phyloP scores from a whole-genome alignment of 208 protist species.

The Porcisia hertigi region DNA sequence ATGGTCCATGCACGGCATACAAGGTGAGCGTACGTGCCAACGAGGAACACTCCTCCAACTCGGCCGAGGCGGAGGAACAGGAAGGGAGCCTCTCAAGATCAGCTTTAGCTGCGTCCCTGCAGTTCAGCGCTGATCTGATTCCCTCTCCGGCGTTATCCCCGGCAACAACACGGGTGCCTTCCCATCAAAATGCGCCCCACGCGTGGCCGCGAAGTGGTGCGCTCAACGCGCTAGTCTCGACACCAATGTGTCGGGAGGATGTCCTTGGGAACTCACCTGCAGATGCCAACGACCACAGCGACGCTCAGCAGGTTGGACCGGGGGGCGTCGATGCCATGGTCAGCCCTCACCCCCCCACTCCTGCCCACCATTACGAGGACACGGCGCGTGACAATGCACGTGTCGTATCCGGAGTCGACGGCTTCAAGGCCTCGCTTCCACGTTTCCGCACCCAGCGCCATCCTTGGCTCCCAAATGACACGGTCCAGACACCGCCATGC shows the following conservation, averaged over 20 bases:
- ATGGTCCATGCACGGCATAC: background rate
- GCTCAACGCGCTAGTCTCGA: background rate
- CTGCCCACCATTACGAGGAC: background rate
- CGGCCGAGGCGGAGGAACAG: background rate
- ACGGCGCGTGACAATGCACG: background rate
- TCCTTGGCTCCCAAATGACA: background rate
- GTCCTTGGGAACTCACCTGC: constrained; percentile 6
- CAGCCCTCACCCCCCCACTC: background rate
- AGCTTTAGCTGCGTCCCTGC: background rate
- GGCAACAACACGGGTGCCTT: background rate
- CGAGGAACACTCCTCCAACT: background rate
- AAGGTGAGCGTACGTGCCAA: background rate
- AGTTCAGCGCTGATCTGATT: constrained; percentile 28
- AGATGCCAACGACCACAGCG: background rate
- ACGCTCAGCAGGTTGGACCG: background rate
- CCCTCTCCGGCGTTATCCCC: constrained; percentile 1
- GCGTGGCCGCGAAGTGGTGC: background rate
- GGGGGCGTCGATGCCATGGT: background rate
- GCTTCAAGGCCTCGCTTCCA: background rate
- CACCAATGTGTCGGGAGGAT: constrained; percentile 4
- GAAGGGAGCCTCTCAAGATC: background rate
- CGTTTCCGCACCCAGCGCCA: background rate
- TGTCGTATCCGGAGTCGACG: background rate
- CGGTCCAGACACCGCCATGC: background rate
- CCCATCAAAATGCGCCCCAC: background rate